These are phyloP conservation scores for Termitomyces sp. DNA, from an alignment of 768 basidiomycete genomes.

Conservation along the genomic window DNA sequence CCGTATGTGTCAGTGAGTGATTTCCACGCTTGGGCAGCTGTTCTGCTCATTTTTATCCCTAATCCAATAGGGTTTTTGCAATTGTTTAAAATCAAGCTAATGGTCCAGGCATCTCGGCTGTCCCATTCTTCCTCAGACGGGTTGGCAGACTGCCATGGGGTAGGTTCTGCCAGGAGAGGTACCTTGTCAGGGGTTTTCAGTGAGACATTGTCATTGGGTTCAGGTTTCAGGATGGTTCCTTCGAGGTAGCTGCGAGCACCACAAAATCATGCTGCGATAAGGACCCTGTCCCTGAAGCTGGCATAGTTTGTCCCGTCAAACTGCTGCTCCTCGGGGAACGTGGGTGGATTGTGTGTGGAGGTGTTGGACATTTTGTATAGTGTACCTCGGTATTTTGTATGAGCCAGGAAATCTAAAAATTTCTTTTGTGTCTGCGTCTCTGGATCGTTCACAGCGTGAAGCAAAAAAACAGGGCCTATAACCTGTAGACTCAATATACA, in stretches of 20 bases:
- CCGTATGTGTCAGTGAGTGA: constrained; percentile 12
- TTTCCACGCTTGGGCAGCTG: constrained; percentile 16
- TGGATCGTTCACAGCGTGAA: no score
- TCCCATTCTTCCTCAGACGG: not conserved
- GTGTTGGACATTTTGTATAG: no score
- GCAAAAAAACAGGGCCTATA: no score
- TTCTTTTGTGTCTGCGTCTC: no score
- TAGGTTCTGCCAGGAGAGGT: no score
- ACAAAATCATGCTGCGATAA: not conserved
- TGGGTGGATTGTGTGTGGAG: no score
- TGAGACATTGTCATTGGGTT: no score
- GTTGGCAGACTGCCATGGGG: not conserved
- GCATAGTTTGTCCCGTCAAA: no score
- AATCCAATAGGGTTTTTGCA: not conserved
- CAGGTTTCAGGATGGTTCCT: not conserved
- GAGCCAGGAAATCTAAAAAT: no score
- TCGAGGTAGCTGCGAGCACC: not conserved
- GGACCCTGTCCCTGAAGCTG: not conserved
- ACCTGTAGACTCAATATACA: not conserved
- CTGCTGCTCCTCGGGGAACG: no score
- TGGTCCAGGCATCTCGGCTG: not conserved
- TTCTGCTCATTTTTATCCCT: constrained; percentile 13
- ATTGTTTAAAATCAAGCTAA: not conserved
- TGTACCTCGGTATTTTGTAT: no score
- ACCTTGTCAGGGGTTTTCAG: no score